Evolutionary conservation across 2,329 filamentous ascomycete genomes (phyloP), one percentile per base, ranked within the genome.

Genomic region (Metarhizium sp.): DNA sequence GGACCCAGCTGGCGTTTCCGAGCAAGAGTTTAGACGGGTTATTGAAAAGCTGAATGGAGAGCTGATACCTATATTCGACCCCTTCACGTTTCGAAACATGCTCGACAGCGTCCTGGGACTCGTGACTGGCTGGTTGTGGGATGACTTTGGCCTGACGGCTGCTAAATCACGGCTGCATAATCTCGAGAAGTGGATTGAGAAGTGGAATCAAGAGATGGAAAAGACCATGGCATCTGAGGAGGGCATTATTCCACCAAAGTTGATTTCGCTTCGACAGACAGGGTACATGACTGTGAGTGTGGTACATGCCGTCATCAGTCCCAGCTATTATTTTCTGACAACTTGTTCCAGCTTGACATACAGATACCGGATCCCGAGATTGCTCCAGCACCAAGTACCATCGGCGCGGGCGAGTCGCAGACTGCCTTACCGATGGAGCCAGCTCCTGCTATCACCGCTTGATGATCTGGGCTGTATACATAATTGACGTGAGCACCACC

Each of bases 71-170:
- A 85, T 87, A 0, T 96, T 95, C 69, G 83, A 87, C 64, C 92
- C 94, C 0, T 92, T 85, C 68, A 84, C 79, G 54, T 73, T 81
- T 63, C 78, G 89, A 52, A 95, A 95, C 62, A 83, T 92, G 64
- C 60, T 96, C 0, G 94, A 99, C 69, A 82, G 84, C 13, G 69
- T 90, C 11, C 68, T 97, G 62, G 91, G 92, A 2, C 76, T 95
- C 4, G 71, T 91, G 38, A 97, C 94, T 0, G 89, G 92, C 25
- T 99, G 92, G 89, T 65, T 97, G 38, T 97, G 91, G 90, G 94
- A 99, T 57, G 92, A 97, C 67, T 64, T 92, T 25, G 91, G 92
- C 2, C 72, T 90, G 40, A 88, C 88, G 3, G 84, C 80, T 8
- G 80, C 87, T 57, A 97, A 97, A 74, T 75, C 77, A 25, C 80